Evolutionary conservation across 208 protist species (phyloP), one percentile per base, ranked within the genome.

Genomic region (Trypanosoma melophagium): DNA sequence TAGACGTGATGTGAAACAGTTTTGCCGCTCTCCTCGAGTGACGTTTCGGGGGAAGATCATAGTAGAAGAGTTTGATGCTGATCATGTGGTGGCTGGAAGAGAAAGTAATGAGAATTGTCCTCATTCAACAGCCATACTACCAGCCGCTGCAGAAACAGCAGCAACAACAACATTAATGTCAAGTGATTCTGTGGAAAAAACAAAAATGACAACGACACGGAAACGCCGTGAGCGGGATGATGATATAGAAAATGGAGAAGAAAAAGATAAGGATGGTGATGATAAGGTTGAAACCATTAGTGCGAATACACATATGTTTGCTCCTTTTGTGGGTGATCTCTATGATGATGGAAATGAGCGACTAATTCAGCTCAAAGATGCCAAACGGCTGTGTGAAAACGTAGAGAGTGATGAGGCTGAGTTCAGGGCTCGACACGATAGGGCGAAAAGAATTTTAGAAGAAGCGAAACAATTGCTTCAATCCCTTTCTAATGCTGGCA

Each of bases 51-150:
- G 86, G 7, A 92, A 91, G 52, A 90, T 95, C 51, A 53, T 74
- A 14, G 86, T 95, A 42, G 83, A 92, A 69, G 86, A 95, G 80
- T 95, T 90, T 71, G 80, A 90, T 49, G 57, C 87, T 54, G 76
- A 84, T 14, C 69, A 71, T 70, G 52, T 58, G 56, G 58, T 72
- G 10, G 83, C 72, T 14, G 28, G 2, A 5, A 45, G 40, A 4
- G 25, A 56, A 42, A 35, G 45, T 21, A 38, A 53, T 59, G 25
- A 14, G 44, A 22, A n/a, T 5, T 2, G 54, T 62, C 17, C 4
- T 10, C 13, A 31, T 10, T 16, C 40, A 16, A 0, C 44, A 7
- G 24, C 7, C 17, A 16, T 16, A 7, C 4, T 25, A 45, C 53
- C 60, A 44, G 54, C 24, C 9, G 21, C 54, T 63, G 14, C 68